These are phyloP conservation scores for Termitomyces sp. DNA, from an alignment of 768 basidiomycete genomes.

Conservation along the genomic window DNA sequence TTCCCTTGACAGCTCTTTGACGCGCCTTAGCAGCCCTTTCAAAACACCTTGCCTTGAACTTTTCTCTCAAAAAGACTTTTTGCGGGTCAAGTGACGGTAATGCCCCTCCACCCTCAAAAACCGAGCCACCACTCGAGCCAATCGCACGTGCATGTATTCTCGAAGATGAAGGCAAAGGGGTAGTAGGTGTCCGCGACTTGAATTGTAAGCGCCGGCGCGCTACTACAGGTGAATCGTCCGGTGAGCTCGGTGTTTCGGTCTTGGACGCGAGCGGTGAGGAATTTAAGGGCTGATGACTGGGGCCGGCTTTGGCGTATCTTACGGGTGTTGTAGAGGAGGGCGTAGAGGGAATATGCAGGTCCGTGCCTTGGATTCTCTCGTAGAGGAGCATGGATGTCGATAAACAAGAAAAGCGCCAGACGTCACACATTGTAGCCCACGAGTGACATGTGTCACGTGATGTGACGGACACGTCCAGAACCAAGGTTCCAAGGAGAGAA, in stretches of 20 bases:
- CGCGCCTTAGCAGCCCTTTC: slow-evolving; percentile 57
- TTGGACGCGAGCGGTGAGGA: slow-evolving; percentile 47
- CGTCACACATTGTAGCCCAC: slow-evolving; percentile 2
- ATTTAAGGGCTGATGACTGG: slow-evolving; percentile 28
- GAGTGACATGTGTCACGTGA: slow-evolving; percentile 3
- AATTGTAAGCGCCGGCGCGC: slow-evolving; percentile 53
- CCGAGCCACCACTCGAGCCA: slow-evolving; percentile 17
- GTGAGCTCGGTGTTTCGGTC: slow-evolving; percentile 23
- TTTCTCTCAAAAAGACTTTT: slow-evolving; percentile 51
- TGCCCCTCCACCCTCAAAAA: slow-evolving; percentile 13
- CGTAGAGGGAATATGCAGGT: slow-evolving; percentile 12
- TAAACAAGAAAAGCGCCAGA: slow-evolving; percentile 5
- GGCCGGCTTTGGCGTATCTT: background rate
- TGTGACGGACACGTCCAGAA: background rate
- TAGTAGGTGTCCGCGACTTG: slow-evolving; percentile 30
- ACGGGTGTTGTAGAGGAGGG: slow-evolving; percentile 3
- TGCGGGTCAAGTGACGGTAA: slow-evolving; percentile 31
- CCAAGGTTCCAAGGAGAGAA: no score
- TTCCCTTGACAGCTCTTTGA: slow-evolving; percentile 38
- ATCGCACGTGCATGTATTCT: slow-evolving; percentile 5
- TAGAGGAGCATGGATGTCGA: background rate
- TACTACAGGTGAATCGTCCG: slow-evolving; percentile 37
- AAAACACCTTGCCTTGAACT: slow-evolving; percentile 56
- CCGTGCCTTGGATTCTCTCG: slow-evolving; percentile 3
- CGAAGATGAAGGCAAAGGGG: slow-evolving; percentile 19